A percentile compares a stretch with the other conserved stretches of the same genome.
Conservation (phyloP, 2,329 filamentous ascomycete genomes). For the Aureobasidium sp. region DNA sequence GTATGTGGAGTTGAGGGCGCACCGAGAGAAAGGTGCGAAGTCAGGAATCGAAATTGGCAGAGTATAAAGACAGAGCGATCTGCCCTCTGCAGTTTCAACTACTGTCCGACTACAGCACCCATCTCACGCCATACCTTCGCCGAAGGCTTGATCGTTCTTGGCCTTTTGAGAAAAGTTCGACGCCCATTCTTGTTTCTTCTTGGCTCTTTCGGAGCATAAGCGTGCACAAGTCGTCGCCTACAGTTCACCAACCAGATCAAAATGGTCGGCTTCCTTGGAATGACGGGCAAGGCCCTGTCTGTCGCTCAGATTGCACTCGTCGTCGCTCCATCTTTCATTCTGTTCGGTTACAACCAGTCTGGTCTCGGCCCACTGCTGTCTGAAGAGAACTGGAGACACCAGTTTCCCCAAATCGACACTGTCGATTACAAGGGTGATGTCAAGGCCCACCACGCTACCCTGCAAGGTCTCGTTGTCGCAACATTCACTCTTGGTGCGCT, state of each 20-base stretch:
- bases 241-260: neutral
- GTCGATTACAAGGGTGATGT: conserved; percentile 28
- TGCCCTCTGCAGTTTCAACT: conserved; percentile 4
- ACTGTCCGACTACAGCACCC: conserved; percentile 1
- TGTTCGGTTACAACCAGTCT: conserved; percentile 46
- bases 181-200: conserved; percentile 6
- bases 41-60: neutral
- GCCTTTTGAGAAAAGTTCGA: neutral
- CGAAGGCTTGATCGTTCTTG: conserved; percentile 5
- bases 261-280: conserved; percentile 13
- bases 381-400: conserved; percentile 30
- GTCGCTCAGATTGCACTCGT: conserved; percentile 27
- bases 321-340: conserved; percentile 35
- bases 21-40: neutral
- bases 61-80: conserved; percentile 11
- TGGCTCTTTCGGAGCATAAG: neutral
- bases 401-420: conserved; percentile 44
- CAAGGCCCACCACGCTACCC: conserved; percentile 37
- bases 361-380: conserved; percentile 41
- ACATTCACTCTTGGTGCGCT: conserved; percentile 40
- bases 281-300: conserved; percentile 18
- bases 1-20: conserved; percentile 8
- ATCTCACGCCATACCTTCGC: neutral
- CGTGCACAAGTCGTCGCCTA: neutral
- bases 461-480: conserved; percentile 37